Evolutionary conservation across 768 basidiomycete genomes (phyloP).

Genomic region (Cubamyces lactineus): DNA sequence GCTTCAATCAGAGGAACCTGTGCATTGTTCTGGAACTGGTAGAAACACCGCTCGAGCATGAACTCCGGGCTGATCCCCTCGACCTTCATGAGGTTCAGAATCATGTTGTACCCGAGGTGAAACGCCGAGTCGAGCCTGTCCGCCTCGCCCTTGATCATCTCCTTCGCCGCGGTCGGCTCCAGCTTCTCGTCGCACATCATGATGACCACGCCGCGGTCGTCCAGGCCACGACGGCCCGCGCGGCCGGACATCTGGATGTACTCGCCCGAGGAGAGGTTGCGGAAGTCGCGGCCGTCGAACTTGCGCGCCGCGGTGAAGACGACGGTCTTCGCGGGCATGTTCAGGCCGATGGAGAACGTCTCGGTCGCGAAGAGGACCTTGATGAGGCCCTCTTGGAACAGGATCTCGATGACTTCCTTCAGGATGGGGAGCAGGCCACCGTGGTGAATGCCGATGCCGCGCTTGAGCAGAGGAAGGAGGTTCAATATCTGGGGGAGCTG

Average conservation of each 20-base stretch:
- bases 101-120: slow-evolving; percentile 99
- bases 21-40: slow-evolving; percentile 95
- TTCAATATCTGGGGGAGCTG: slow-evolving; percentile 92
- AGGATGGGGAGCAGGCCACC: slow-evolving; percentile 96
- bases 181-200: slow-evolving; percentile 99
- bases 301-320: slow-evolving; percentile 96
- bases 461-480: slow-evolving; percentile 87
- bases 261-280: slow-evolving; percentile 92
- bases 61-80: slow-evolving; percentile 98
- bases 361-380: slow-evolving; percentile 99
- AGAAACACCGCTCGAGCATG: slow-evolving; percentile 97
- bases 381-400: slow-evolving; percentile 97
- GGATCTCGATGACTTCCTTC: slow-evolving; percentile 98
- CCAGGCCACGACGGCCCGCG: slow-evolving; percentile 94
- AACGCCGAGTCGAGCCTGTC: slow-evolving; percentile 97
- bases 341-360: slow-evolving; percentile 96
- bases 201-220: slow-evolving; percentile 98
- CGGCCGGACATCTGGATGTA: slow-evolving; percentile 99
- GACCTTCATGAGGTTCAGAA: slow-evolving; percentile 96
- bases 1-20: slow-evolving; percentile 86
- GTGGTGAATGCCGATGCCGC: slow-evolving; percentile 98
- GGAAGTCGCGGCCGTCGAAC: slow-evolving; percentile 94
- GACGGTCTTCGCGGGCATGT: slow-evolving; percentile 99
- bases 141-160: slow-evolving; percentile 98
- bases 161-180: slow-evolving; percentile 88